Conservation (phyloP, 345 rosid species). For the Combretum micranthum region DNA sequence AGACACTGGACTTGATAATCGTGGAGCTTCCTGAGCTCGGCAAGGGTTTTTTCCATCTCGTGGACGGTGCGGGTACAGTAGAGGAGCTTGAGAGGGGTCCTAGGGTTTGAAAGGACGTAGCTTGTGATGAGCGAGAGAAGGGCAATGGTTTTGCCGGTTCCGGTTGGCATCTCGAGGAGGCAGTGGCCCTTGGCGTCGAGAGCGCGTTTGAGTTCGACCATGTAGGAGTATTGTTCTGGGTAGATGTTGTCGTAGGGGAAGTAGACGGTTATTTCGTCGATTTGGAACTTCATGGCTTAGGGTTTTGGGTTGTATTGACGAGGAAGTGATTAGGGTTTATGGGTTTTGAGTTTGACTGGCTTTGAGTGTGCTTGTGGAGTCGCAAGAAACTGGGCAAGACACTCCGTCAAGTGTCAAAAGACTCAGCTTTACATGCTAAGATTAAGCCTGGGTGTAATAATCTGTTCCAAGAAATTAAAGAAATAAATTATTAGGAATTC, state of each 20-base stretch:
- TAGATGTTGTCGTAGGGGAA: slow-evolving; percentile 94
- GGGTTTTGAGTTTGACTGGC: no score
- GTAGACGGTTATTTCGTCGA: slow-evolving; percentile 81
- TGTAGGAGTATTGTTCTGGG: slow-evolving; percentile 88
- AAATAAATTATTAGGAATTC: no score
- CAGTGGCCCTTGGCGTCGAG: slow-evolving; percentile 97
- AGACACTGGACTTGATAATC: slow-evolving; percentile 59
- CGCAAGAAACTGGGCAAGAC: no score
- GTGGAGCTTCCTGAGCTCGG: slow-evolving; percentile 73
- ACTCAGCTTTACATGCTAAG: no score
- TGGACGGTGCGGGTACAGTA: slow-evolving; percentile 97
- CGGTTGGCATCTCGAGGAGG: slow-evolving; percentile 98
- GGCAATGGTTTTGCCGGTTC: slow-evolving; percentile 96
- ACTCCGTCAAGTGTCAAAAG: no score
- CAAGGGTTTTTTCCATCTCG: slow-evolving; percentile 97
- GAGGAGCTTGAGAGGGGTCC: slow-evolving; percentile 66
- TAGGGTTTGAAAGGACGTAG: slow-evolving; percentile 64
- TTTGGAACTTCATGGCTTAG: slow-evolving; percentile 63
- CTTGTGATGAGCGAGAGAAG: slow-evolving; percentile 91
- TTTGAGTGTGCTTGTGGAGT: no score
- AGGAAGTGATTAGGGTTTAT: background rate
- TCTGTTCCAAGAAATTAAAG: no score
- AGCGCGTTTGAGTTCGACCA: slow-evolving; percentile 91
- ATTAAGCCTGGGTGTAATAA: no score
- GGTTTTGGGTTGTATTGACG: background rate